phyloP scores from a whole-genome alignment of 2,329 filamentous ascomycete species.

The Stagonosporopsis cucurbitacearum region DNA sequence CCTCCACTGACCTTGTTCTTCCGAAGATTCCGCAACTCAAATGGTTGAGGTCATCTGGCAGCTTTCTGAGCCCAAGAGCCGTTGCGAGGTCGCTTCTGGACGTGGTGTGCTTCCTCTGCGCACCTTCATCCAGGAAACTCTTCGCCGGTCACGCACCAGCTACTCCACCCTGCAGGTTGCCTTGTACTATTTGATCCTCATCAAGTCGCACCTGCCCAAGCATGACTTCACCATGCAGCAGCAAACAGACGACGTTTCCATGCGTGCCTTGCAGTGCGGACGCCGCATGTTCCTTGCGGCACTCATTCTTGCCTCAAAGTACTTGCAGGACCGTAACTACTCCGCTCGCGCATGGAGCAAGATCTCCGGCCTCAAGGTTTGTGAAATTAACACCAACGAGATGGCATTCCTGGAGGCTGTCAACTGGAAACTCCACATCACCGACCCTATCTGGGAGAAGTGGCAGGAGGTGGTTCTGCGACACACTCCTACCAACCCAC shows the following conservation, averaged over 20 bases:
- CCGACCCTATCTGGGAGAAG: slow-evolving; percentile 83
- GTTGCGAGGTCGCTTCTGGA: slow-evolving; percentile 68
- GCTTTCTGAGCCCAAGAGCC: slow-evolving; percentile 79
- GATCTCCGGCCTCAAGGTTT: slow-evolving; percentile 92
- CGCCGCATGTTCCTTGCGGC: slow-evolving; percentile 97
- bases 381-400: slow-evolving; percentile 97
- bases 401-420: slow-evolving; percentile 88
- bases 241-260: slow-evolving; percentile 69
- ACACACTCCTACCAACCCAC: slow-evolving; percentile 69
- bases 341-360: slow-evolving; percentile 98
- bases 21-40: slow-evolving; percentile 90
- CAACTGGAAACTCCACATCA: slow-evolving; percentile 93
- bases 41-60: slow-evolving; percentile 99
- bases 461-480: slow-evolving; percentile 94
- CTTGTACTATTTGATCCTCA: slow-evolving; percentile 92
- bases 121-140: slow-evolving; percentile 96
- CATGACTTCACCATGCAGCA: slow-evolving; percentile 89
- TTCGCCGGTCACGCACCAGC: slow-evolving; percentile 92
- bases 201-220: slow-evolving; percentile 86
- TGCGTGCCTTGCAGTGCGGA: slow-evolving; percentile 88
- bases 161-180: slow-evolving; percentile 98
- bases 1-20: slow-evolving; percentile 35
- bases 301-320: slow-evolving; percentile 95
- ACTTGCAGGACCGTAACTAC: slow-evolving; percentile 96
- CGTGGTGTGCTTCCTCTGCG: slow-evolving; percentile 86